A percentile compares a stretch with the other conserved stretches of the same genome.
These are phyloP conservation scores for Spergularia marina DNA, from an alignment of 148 eudicot genomes.

Conservation along the genomic window DNA sequence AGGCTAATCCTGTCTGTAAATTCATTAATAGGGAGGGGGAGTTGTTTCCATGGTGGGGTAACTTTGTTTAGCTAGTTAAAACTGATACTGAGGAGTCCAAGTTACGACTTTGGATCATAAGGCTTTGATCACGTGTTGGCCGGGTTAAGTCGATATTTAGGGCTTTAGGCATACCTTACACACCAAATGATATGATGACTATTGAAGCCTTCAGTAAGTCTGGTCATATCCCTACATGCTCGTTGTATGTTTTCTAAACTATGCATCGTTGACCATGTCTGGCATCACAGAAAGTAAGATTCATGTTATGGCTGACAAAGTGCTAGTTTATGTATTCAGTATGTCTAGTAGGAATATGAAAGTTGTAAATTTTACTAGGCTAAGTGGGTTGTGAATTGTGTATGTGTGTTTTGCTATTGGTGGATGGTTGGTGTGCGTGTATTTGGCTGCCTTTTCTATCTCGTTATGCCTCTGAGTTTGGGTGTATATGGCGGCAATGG, in stretches of 20 bases:
- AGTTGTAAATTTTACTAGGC: constrained; percentile 26
- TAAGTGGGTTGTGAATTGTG: constrained; percentile 36
- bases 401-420: constrained; percentile 41
- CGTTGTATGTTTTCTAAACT: neutral
- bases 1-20: too few relatives aligned
- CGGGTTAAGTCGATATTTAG: neutral
- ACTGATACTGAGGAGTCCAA: neutral
- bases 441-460: constrained; percentile 54
- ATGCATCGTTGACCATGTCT: neutral
- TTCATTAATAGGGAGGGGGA: too few relatives aligned
- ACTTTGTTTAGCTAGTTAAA: neutral
- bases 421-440: constrained; percentile 72
- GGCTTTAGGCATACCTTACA: neutral
- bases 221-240: neutral
- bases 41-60: too few relatives aligned
- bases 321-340: neutral
- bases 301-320: neutral
- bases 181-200: too few relatives aligned
- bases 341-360: constrained; percentile 19
- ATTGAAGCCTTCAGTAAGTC: too few relatives aligned
- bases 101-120: neutral
- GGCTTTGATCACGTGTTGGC: neutral
- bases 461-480: constrained; percentile 70
- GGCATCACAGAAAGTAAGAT: neutral
- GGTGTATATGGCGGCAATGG: constrained; percentile 61